phyloP scores from a whole-genome alignment of 164 flowering plant species.

The Magnolia officinalis region DNA sequence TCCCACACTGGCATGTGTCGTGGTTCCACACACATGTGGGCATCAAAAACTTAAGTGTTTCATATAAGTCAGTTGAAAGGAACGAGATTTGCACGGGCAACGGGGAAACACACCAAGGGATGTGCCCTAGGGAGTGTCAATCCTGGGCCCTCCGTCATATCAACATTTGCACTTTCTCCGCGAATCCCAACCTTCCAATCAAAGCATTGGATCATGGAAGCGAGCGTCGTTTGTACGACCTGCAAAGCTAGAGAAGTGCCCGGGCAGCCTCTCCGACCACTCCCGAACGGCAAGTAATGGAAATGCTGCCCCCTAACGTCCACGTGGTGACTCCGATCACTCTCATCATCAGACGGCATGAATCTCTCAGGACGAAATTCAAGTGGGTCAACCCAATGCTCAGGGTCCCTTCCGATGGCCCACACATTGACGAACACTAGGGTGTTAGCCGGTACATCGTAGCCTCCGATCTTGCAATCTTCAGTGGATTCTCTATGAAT shows the following conservation, averaged over 20 bases:
- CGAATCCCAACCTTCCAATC: conserved; percentile 38
- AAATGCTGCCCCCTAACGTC: conserved; percentile 43
- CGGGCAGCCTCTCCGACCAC: conserved; percentile 55
- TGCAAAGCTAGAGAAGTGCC: conserved; percentile 37
- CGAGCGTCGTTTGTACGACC: conserved; percentile 28
- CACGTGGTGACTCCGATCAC: conserved; percentile 8
- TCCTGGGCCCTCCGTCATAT: conserved; percentile 39
- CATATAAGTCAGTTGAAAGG: conserved; percentile 1
- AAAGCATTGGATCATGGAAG: conserved; percentile 48
- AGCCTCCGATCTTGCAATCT: conserved; percentile 35
- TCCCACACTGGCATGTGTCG: too few relatives aligned
- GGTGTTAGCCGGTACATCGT: conserved; percentile 41
- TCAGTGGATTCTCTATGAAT: conserved; percentile 28
- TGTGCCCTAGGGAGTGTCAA: conserved; percentile 35
- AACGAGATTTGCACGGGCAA: conserved; percentile 12
- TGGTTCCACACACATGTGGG: too few relatives aligned
- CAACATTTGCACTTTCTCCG: conserved; percentile 12
- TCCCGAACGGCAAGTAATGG: conserved; percentile 47
- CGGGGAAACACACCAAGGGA: conserved; percentile 22
- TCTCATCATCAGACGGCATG: conserved; percentile 14
- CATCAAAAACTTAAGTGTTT: neutral
- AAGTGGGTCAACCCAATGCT: conserved; percentile 46
- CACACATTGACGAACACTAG: conserved; percentile 40
- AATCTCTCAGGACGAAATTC: conserved; percentile 63
- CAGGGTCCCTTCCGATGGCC: conserved; percentile 60